These are phyloP conservation scores for Jimgerdemannia lactiflua DNA, from an alignment of 192 early-diverging fungal genomes.

Conservation along the genomic window DNA sequence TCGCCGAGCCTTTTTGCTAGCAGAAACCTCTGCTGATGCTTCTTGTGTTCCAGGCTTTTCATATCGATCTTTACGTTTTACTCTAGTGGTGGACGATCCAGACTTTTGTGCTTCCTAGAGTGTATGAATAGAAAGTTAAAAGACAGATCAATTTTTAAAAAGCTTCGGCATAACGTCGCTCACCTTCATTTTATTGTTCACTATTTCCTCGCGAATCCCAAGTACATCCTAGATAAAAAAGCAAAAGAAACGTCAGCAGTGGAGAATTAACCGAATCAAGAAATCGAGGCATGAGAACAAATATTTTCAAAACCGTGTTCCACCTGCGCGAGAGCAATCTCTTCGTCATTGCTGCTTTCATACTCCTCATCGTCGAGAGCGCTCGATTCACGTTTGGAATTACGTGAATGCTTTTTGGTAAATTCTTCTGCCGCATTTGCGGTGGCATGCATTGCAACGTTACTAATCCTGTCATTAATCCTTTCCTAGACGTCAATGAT, in stretches of 20 bases:
- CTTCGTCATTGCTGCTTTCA: not conserved
- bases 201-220: not conserved
- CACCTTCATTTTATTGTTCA: not conserved
- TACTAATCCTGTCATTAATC: not conserved
- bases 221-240: not conserved
- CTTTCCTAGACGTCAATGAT: not conserved
- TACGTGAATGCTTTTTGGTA: not conserved
- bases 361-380: not conserved
- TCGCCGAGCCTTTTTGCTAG: too few species aligned
- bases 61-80: too few species aligned
- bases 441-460: not conserved
- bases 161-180: not conserved
- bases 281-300: not conserved
- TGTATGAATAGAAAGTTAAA: slow-evolving; percentile 1
- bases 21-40: too few species aligned
- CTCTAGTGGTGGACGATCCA: too few species aligned
- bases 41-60: too few species aligned
- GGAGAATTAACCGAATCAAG: not conserved
- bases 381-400: not conserved
- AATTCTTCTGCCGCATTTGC: not conserved
- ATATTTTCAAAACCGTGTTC: not conserved
- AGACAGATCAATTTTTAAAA: not conserved
- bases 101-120: too few species aligned
- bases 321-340: not conserved
- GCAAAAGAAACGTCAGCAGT: not conserved